Evolutionary conservation across 163 green algal species (phyloP).

Genomic region (Chlorella variabilis): DNA sequence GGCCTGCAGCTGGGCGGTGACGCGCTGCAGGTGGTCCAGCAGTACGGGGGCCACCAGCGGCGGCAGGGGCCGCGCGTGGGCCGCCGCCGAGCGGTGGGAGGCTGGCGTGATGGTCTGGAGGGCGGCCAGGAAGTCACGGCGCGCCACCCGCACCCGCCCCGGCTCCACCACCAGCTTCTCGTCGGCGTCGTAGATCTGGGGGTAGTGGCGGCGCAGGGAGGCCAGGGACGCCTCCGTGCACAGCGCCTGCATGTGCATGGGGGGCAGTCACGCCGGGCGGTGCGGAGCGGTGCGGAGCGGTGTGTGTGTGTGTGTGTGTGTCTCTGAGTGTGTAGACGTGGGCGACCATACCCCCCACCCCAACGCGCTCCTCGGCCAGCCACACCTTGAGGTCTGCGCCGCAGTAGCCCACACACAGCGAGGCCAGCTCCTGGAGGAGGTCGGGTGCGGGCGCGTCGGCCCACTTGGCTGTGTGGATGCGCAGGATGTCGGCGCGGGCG

Average conservation of each 20-base stretch:
- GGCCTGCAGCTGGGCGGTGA: conserved; percentile 44
- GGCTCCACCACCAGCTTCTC: conserved; percentile 84
- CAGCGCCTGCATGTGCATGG: conserved; percentile 48
- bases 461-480: conserved; percentile 92
- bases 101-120: conserved; percentile 84
- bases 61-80: conserved; percentile 74
- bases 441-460: conserved; percentile 45
- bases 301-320: too few relatives aligned
- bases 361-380: too few relatives aligned
- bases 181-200: conserved; percentile 89
- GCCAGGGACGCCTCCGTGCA: conserved; percentile 92
- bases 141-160: conserved; percentile 52
- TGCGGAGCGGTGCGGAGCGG: too few relatives aligned
- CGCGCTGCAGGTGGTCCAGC: conserved; percentile 45
- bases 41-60: conserved; percentile 62
- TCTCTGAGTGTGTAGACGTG: too few relatives aligned
- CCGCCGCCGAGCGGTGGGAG: conserved; percentile 73
- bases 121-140: conserved; percentile 84
- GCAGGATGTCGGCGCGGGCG: conserved; percentile 81
- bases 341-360: too few relatives aligned
- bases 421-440: conserved; percentile 80
- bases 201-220: conserved; percentile 86
- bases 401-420: conserved; percentile 86
- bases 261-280: not conserved
- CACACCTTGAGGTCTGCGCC: conserved; percentile 91